These are phyloP conservation scores for Ophiostoma fasciatum DNA, from an alignment of 2,329 filamentous ascomycete species.

Conservation along the genomic window DNA sequence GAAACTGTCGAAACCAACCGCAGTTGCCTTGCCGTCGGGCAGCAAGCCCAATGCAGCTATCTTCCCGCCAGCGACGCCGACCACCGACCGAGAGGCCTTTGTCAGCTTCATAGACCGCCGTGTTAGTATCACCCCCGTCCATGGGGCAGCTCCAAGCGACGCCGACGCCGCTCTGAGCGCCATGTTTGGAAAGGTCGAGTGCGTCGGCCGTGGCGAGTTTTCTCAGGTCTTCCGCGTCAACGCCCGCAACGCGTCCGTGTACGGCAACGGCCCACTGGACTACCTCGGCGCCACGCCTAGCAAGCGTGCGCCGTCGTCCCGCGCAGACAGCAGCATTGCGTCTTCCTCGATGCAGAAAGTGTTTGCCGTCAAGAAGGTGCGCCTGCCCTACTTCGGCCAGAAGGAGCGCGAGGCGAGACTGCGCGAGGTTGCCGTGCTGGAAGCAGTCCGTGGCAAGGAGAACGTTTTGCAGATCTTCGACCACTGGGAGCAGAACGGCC, in stretches of 20 bases:
- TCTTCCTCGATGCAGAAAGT: constrained; percentile 37
- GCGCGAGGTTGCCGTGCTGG: constrained; percentile 68
- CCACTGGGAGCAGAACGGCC: constrained; percentile 72
- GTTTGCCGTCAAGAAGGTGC: constrained; percentile 89
- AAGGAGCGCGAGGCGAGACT: constrained; percentile 74
- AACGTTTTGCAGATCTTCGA: constrained; percentile 76
- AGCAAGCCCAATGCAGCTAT: constrained; percentile 18
- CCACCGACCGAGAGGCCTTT: constrained; percentile 38
- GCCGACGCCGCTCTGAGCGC: constrained; percentile 60
- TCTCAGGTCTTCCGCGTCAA: constrained; percentile 80
- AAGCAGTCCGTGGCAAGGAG: constrained; percentile 62
- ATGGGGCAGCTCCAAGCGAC: constrained; percentile 54
- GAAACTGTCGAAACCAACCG: constrained; percentile 14
- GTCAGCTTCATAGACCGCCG: constrained; percentile 38
- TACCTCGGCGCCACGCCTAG: constrained; percentile 16
- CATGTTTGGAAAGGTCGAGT: constrained; percentile 68
- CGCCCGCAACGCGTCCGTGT: constrained; percentile 15
- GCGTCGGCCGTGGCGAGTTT: constrained; percentile 80
- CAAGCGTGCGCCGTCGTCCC: constrained; percentile 2
- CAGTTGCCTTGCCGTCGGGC: constrained; percentile 15
- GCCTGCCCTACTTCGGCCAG: constrained; percentile 60
- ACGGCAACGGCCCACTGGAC: constrained; percentile 17
- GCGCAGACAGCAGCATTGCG: constrained; percentile 18
- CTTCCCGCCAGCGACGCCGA: constrained; percentile 66
- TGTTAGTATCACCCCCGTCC: constrained; percentile 53